Conservation (phyloP, 768 basidiomycete genomes). For the Lepiota subincarnata region DNA sequence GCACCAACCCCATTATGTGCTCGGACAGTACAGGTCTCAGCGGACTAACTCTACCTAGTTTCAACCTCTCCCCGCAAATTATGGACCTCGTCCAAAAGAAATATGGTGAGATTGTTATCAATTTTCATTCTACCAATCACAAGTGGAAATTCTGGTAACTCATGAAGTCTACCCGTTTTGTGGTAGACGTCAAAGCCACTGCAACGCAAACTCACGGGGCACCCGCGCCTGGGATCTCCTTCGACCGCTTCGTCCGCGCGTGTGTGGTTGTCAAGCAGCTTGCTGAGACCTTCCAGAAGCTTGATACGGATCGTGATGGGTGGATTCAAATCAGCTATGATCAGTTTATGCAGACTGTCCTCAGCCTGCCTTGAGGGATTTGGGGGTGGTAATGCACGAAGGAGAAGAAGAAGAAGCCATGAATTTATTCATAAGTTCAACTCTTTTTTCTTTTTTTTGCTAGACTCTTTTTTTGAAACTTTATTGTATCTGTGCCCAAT, state of each 20-base stretch:
- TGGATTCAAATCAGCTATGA: slow-evolving; percentile 75
- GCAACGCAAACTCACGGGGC: slow-evolving; percentile 28
- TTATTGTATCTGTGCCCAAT: too few species aligned
- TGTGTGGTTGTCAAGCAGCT: slow-evolving; percentile 81
- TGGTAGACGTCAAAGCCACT: slow-evolving; percentile 59
- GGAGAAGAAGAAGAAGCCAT: too few species aligned
- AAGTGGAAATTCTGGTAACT: too few species aligned
- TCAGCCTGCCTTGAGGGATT: slow-evolving; percentile 59
- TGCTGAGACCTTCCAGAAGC: slow-evolving; percentile 61
- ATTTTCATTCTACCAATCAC: too few species aligned
- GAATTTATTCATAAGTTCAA: too few species aligned
- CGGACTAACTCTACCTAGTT: slow-evolving; percentile 24
- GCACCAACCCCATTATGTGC: slow-evolving; percentile 9
- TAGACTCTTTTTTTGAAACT: too few species aligned
- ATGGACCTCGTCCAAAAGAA: slow-evolving; percentile 69
- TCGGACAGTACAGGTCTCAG: not conserved
- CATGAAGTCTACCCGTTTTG: slow-evolving; percentile 25
- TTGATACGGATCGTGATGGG: slow-evolving; percentile 65
- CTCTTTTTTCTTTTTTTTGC: too few species aligned
- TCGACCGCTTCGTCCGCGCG: slow-evolving; percentile 84
- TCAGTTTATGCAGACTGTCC: slow-evolving; percentile 65
- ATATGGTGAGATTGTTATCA: slow-evolving; percentile 64
- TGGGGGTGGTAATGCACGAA: too few species aligned
- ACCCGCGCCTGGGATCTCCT: slow-evolving; percentile 59
- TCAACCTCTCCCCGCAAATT: slow-evolving; percentile 63